Base-by-base conservation (phyloP, 2,329 filamentous ascomycete species). In the Juglanconis sp. region DNA sequence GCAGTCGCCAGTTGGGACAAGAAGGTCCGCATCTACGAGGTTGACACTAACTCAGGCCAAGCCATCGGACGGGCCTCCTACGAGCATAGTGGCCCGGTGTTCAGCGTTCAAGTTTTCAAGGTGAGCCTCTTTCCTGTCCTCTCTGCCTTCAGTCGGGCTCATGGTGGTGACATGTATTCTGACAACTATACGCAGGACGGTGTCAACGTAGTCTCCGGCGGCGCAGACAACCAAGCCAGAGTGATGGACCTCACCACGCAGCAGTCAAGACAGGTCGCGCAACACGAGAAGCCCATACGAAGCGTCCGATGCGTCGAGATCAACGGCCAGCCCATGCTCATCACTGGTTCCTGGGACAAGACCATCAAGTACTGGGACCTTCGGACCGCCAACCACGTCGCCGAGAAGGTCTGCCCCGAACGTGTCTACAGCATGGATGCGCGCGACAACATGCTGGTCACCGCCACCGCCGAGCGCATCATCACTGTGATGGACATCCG, bases 1-100 rank as follows among this genome's bases (percentile, higher is more conserved):
- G 92, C 94, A 31, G 91, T 97, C 40, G 81, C 92, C 52, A 96
- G 92, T 68, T 99, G 95, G 95, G 95, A 99, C 77, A 96, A 96
- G 80, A 96, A 96, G 74, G 92, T 98, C 65, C 89, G 93, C 71
- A 94, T 99, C 72, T 99, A 98, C 78, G 92, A 98, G 75, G 92
- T 98, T 72, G 38, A 57, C 48, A 86, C 88, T 65, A 77, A 77
- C 59, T 86, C 86, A 66, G 92, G 92, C 48, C 85, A 90, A 71
- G 94, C 90, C 70, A 86, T 92, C 72, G 92, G 92, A 53, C 94
- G 93, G 70, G 92, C 92, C 64, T 79, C 89, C 61, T 96, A 95
- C 71, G 90, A 96, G 67, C 91, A 96, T 76, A 89, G 92, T 66
- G 91, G 84, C 49, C 92, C 93, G 3, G 93, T 96, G 3, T 78